Conservation (phyloP, 2,329 filamentous ascomycete genomes). For the Colletotrichum musicola region DNA sequence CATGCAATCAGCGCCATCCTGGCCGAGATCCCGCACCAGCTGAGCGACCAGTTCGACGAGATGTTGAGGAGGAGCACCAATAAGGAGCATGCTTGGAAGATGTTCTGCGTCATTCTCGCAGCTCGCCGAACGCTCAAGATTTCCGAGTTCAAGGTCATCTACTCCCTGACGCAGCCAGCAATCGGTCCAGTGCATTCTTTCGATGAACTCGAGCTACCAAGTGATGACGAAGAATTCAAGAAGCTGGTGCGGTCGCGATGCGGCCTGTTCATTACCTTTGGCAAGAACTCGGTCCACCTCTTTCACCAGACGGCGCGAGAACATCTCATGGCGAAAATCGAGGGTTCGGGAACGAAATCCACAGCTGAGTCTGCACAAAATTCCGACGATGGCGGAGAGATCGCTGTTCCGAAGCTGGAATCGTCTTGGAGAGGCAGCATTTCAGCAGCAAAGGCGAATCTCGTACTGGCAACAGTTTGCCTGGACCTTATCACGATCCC, state of each 20-base stretch:
- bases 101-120: slow-evolving; percentile 8
- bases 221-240: slow-evolving; percentile 4
- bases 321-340: background rate
- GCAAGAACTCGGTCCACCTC: slow-evolving; percentile 5
- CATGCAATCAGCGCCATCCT: background rate
- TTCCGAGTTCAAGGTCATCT: slow-evolving; percentile 16
- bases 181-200: background rate
- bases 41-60: slow-evolving; percentile 7
- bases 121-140: slow-evolving; percentile 10
- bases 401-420: background rate
- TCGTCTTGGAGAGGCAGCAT: slow-evolving; percentile 1
- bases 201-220: background rate
- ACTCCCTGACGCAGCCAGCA: background rate
- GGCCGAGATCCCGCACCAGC: background rate
- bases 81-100: slow-evolving; percentile 7
- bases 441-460: background rate
- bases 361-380: background rate
- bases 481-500: background rate
- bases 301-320: slow-evolving; percentile 12
- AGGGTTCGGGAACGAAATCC: background rate
- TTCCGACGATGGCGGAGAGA: background rate
- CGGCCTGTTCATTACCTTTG: slow-evolving; percentile 14
- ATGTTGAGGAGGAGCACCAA: background rate
- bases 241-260: background rate
- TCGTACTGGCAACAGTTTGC: background rate